Base-by-base conservation (phyloP, 345 rosid species). In the Draba incana region DNA sequence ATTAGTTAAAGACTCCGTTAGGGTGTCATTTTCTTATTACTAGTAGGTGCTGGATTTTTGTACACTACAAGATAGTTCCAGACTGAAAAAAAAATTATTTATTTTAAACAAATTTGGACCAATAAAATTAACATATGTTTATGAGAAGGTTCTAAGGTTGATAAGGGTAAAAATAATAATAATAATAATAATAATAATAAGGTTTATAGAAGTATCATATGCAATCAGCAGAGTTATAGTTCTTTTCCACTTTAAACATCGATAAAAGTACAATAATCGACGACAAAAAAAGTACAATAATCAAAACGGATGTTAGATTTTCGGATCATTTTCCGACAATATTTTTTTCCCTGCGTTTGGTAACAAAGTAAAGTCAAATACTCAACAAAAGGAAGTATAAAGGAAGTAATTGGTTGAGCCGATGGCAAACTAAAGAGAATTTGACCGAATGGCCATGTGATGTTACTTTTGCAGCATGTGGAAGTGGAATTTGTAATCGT, bases 391-490 rank as follows among this genome's bases (percentile, higher is more conserved):
- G 24, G 6, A 20, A 20, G 20, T 20, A 20, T 0, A 20, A 20
- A 20, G 20, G 39, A 5, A 1, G 27, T 25, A 37, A 51, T 42
- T 7, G 62, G 71, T 44, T 54, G 43, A 43, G 43, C 70, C 62
- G 44, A 52, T 43, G 16, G 62, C 30, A 54, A 50, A 31, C 28
- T 38, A 66, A 42, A 12, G 30, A 66, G 31, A 54, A 53, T 38
- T 66, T 66, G n/a, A 54, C 70, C 53, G 53, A 54, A 52, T 66
- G 23, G 62, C 70, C 70, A 54, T 54, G 63, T 56, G 55, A 31
- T 45, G 56, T 27, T 66, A 43, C 62, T 43, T 52, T 66, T 16
- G 16, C 33, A 27, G 30, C 61, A 66, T 66, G 60, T 65, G 57
- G 25, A 49, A 35, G 50, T 25, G 56, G 51, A 65, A 52, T 52